Percentiles rank a stretch among this genome's conserved stretches.
phyloP scores from a whole-genome alignment of 1,139 yeast species.

The Yarrowia galli region DNA sequence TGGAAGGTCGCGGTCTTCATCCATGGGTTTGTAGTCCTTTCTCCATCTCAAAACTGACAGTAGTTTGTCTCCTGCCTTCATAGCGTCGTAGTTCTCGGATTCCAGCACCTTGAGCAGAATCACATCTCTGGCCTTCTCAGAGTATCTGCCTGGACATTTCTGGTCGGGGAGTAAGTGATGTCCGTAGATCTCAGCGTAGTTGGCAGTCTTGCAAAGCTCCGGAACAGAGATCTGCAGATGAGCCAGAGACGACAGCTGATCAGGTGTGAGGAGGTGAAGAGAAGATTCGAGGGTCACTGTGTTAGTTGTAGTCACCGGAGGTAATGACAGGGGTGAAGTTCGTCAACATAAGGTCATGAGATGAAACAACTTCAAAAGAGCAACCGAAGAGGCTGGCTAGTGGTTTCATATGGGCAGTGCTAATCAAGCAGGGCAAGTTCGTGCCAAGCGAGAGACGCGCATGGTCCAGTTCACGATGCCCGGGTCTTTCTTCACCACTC shows the following conservation, averaged over 20 bases:
- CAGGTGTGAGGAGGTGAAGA: conserved; percentile 22
- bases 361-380: background rate
- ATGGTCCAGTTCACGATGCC: too few species aligned
- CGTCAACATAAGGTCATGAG: too few species aligned
- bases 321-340: too few species aligned
- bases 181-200: conserved; percentile 18
- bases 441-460: too few species aligned
- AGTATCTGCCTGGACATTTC: conserved; percentile 11
- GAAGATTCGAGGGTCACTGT: conserved; percentile 21
- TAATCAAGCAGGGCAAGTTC: background rate
- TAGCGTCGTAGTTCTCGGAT: conserved; percentile 4
- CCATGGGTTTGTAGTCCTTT: conserved; percentile 21
- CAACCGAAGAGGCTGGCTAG: background rate
- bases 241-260: conserved; percentile 12
- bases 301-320: background rate
- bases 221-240: conserved; percentile 11
- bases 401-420: background rate
- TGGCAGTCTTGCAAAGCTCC: conserved; percentile 5
- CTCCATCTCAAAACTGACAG: conserved; percentile 11
- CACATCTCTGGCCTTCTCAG: conserved; percentile 13
- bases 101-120: conserved; percentile 8
- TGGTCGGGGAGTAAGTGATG: conserved; percentile 2
- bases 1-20: background rate
- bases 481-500: too few species aligned
- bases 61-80: conserved; percentile 9